Base-by-base conservation (phyloP, 208 protist genomes). In the Zelonia costaricensis region DNA sequence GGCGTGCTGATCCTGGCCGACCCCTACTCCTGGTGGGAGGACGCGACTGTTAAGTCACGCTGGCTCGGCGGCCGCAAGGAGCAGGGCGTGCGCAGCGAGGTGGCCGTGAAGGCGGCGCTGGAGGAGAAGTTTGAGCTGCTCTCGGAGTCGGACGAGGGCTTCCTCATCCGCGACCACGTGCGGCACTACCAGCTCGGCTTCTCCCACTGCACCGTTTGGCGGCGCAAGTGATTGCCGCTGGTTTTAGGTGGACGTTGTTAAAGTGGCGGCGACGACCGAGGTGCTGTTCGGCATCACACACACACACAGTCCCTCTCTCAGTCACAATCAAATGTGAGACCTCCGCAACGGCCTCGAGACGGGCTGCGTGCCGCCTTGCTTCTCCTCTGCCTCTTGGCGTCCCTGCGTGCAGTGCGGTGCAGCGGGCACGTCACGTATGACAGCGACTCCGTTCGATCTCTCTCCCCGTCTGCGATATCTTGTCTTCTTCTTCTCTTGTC, bases 101-200 rank as follows among this genome's bases (percentile, higher is more conserved):
- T 86, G 3, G 71, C 66, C 5, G 76, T 91, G 44, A 83, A 86
- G 63, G 59, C 76, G 22, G 73, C 83, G 27, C 62, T 97, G 22
- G 25, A n/a, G 27, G 57, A 60, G 3, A 51, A 88, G 25, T 90
- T 95, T 68, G 86, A 94, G 20, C 64, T 94, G 4, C 73, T 92
- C n/a, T 67, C 31, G 27, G 80, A 88, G 40, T 71, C 55, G 6
- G 88, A 97, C 52, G 84, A 93, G 76, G 76, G 76, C 16, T 97
- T 97, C 57, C 66, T 97, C 22, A 96, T 97, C 60, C 85, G 92
- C 18, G 84, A 96, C 30, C 87, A 93, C 56, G 56, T 82, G 23
- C 76, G 91, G 7, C 93, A 93, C 43, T 94, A 94, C 68, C 92
- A 97, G 56, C 76, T 92, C 39, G 87, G 84, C 23, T 82, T 96